These are phyloP conservation scores for Candida pseudofarinosa DNA, from an alignment of 805 yeast species.

Conservation along the genomic window DNA sequence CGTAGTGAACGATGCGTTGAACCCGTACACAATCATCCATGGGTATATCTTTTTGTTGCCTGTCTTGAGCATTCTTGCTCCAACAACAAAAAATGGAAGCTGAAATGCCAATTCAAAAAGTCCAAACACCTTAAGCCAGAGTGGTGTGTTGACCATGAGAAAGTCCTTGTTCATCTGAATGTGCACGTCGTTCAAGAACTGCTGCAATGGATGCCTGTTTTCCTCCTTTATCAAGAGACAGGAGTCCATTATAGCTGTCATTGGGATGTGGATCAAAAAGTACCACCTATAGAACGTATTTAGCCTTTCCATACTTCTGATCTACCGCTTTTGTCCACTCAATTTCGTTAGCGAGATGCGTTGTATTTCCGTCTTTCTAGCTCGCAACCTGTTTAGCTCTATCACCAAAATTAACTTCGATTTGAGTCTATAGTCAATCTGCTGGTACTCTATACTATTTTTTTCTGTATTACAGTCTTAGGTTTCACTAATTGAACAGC, in stretches of 20 bases:
- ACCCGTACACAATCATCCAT: slow-evolving; percentile 62
- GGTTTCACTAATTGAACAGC: too few species aligned
- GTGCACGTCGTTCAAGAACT: slow-evolving; percentile 53
- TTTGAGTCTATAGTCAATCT: too few species aligned
- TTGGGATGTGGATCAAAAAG: slow-evolving; percentile 65
- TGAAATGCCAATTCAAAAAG: slow-evolving; percentile 70
- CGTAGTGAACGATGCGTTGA: slow-evolving; percentile 81
- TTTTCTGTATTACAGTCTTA: too few species aligned
- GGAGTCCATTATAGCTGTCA: slow-evolving; percentile 73
- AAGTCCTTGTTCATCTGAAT: slow-evolving; percentile 66
- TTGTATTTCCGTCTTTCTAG: too few species aligned
- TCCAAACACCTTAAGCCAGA: slow-evolving; percentile 74
- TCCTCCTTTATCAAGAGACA: slow-evolving; percentile 59
- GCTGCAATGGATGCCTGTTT: slow-evolving; percentile 47
- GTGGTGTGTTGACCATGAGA: slow-evolving; percentile 52
- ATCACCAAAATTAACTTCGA: too few species aligned
- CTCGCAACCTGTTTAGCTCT: too few species aligned
- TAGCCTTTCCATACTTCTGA: too few species aligned
- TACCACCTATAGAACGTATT: slow-evolving; percentile 49
- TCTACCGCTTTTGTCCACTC: too few species aligned
- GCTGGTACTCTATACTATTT: too few species aligned
- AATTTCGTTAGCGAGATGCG: too few species aligned
- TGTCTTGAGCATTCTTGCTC: slow-evolving; percentile 22
- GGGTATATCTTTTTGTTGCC: slow-evolving; percentile 14
- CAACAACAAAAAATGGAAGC: slow-evolving; percentile 67